Conservation (phyloP, 1,139 yeast genomes). For the Suhomyces panamericanus region DNA sequence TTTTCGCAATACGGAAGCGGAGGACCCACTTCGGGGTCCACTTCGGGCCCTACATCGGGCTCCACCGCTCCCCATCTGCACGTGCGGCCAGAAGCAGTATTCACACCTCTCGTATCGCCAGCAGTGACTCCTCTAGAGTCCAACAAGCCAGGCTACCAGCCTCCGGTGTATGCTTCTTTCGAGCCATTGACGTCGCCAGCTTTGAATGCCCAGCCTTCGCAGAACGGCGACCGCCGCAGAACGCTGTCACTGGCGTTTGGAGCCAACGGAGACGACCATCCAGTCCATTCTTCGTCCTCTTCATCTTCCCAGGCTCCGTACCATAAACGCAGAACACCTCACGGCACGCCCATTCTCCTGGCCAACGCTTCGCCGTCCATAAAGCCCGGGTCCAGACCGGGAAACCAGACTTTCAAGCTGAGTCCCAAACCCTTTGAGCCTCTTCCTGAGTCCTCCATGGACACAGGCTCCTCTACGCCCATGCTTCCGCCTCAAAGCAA, state of each 20-base stretch:
- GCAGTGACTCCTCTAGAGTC: conserved; percentile 65
- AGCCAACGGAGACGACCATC: conserved; percentile 23
- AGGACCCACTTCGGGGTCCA: too few species aligned
- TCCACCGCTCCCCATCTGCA: conserved; percentile 22
- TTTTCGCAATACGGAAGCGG: too few species aligned
- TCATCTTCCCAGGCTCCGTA: background rate
- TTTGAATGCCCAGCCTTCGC: conserved; percentile 45
- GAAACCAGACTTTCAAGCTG: conserved; percentile 6
- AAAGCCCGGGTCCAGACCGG: conserved; percentile 12
- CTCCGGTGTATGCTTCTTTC: conserved; percentile 38
- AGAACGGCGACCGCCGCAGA: conserved; percentile 21
- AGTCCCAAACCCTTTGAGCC: conserved; percentile 28
- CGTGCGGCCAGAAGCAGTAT: conserved; percentile 51
- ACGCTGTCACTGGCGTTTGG: conserved; percentile 39
- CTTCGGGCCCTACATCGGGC: too few species aligned
- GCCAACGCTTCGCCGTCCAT: conserved; percentile 27
- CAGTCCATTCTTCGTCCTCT: too few species aligned
- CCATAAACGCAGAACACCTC: conserved; percentile 47
- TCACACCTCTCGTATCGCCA: conserved; percentile 77
- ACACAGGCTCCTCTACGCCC: conserved; percentile 27
- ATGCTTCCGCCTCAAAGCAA: conserved; percentile 44
- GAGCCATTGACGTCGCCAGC: conserved; percentile 69
- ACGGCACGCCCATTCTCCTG: conserved; percentile 46
- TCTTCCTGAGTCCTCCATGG: conserved; percentile 39
- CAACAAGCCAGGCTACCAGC: conserved; percentile 28